Base-by-base conservation (phyloP, 345 rosid genomes). In the Gossypium turneri region DNA sequence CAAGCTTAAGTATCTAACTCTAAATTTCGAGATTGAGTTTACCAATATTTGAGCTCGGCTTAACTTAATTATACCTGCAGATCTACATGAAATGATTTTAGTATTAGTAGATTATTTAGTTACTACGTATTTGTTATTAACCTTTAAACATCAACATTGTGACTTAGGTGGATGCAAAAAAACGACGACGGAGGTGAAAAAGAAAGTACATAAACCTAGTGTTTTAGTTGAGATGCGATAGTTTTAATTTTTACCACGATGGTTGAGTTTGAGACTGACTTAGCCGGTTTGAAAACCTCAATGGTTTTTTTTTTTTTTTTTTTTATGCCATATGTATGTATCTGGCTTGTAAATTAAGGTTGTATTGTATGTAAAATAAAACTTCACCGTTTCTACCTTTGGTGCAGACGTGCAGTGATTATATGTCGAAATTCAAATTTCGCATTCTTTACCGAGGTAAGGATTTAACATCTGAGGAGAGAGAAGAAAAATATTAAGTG, bases 161-260 rank as follows among this genome's bases (percentile, higher is more conserved):
- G 25, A 76, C 70, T 67, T 27, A 57, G 62, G 62, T 57, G 62
- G 61, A 57, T 56, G 20, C 60, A 20, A 56, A 56, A 56, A 56
- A 56, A 20, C 61, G 63, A 5, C 63, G 16, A 4, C 38, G 63
- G 63, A 59, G 91, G 78, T 79, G 78, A 78, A 25, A 17, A 44
- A 75, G 22, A 5, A 34, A 63, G 48, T 4, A 27, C 19, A 72
- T 70, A 41, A 69, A 57, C 64, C 63, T 76, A 50, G 67, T 72
- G 57, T 17, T 68, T 68, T 67, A 65, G 47, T 19, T 50, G 67
- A 69, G 57, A 66, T 43, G 59, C 45, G 45, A 55, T 27, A 4
- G 27, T 27, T 76, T 53, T 17, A 41, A 48, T 20, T 76, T 72
- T 60, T 55, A 78, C 41, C 67, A 79, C 70, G 48, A 51, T 64